Evolutionary conservation across 2,329 filamentous ascomycete genomes (phyloP).

Genomic region (Aspergillus thermomutatus): DNA sequence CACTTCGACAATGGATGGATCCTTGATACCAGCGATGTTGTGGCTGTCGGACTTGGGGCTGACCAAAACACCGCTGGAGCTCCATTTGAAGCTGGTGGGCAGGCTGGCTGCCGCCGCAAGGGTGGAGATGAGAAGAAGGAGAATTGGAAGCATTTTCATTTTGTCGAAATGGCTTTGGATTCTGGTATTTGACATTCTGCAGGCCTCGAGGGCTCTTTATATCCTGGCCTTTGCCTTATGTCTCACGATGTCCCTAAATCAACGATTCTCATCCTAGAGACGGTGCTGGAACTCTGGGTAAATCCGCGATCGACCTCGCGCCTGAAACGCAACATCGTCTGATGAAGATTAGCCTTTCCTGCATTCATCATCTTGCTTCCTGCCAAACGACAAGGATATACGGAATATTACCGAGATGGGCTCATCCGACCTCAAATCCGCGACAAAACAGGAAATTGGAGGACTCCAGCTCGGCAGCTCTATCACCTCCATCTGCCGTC

Average conservation of each 20-base stretch:
- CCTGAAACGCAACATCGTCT: too few species aligned
- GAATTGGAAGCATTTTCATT: neutral
- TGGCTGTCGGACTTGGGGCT: slow-evolving; percentile 1
- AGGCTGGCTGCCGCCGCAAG: neutral
- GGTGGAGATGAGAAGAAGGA: neutral
- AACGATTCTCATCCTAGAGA: too few species aligned
- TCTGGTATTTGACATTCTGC: too few species aligned
- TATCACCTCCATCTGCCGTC: neutral
- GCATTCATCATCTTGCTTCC: neutral
- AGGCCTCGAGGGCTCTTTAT: too few species aligned
- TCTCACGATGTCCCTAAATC: too few species aligned
- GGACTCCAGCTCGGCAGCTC: neutral
- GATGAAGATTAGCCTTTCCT: neutral
- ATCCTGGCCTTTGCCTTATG: too few species aligned
- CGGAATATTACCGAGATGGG: neutral
- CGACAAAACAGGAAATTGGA: neutral
- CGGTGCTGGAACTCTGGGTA: too few species aligned
- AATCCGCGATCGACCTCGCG: too few species aligned
- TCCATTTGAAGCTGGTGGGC: slow-evolving; percentile 6
- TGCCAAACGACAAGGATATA: neutral
- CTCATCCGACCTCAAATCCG: neutral
- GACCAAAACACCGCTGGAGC: slow-evolving; percentile 1
- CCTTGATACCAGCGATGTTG: slow-evolving; percentile 4
- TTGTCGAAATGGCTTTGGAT: neutral
- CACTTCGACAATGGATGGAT: slow-evolving; percentile 4